Evolutionary conservation across 805 yeast genomes (phyloP).

Genomic region (Lipomyces japonicus): DNA sequence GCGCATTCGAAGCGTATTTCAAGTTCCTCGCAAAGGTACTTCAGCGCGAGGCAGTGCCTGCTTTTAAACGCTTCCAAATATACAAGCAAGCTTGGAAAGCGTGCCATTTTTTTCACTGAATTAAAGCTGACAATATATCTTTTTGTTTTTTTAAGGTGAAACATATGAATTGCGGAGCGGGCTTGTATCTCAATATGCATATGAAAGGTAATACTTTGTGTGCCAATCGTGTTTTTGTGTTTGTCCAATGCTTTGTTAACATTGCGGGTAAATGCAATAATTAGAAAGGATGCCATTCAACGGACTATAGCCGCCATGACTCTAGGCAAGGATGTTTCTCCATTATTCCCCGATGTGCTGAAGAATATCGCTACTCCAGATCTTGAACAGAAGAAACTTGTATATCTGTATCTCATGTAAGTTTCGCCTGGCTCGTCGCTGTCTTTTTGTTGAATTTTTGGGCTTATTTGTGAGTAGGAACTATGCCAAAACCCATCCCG

Average conservation of each 20-base stretch:
- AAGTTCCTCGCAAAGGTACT: conserved; percentile 54
- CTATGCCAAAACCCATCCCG: conserved; percentile 95
- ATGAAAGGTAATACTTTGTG: conserved; percentile 47
- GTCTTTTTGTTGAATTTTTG: neutral
- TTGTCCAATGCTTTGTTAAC: neutral
- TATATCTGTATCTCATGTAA: conserved; percentile 81
- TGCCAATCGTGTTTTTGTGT: no score
- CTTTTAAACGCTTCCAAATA: no score
- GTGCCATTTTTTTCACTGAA: no score
- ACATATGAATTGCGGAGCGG: conserved; percentile 88
- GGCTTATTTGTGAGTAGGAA: conserved; percentile 41
- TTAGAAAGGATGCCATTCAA: conserved; percentile 90
- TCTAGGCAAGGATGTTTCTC: conserved; percentile 91
- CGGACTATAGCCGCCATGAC: conserved; percentile 98
- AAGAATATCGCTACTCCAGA: conserved; percentile 97
- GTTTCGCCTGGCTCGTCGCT: conserved; percentile 1
- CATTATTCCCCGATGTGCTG: conserved; percentile 90
- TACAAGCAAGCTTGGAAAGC: no score
- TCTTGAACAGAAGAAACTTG: conserved; percentile 92
- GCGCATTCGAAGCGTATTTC: conserved; percentile 54
- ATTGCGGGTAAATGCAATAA: neutral
- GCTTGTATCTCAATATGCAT: conserved; percentile 89
- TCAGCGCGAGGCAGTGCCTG: no score
- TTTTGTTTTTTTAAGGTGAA: conserved; percentile 60
- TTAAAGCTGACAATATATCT: no score